A percentile compares a stretch with the other conserved stretches of the same genome.
phyloP scores from a whole-genome alignment of 768 basidiomycete genomes.

The Pilatotrama ljubarskyi region DNA sequence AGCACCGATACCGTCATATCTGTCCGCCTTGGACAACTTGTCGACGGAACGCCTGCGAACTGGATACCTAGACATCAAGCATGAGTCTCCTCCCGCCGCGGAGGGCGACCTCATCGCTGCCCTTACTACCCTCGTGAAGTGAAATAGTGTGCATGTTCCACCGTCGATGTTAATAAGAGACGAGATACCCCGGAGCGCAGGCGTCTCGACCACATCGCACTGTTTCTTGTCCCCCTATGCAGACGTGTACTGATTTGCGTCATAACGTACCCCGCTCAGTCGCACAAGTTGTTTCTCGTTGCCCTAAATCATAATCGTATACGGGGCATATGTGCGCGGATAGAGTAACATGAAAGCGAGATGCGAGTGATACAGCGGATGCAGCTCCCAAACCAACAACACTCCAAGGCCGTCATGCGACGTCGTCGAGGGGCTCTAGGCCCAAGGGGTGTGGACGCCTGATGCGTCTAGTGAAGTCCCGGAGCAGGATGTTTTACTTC shows the following conservation, averaged over 20 bases:
- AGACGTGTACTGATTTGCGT: no score
- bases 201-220: no score
- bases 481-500: conserved; percentile 31
- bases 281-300: not conserved
- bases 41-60: conserved; percentile 70
- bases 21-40: conserved; percentile 64
- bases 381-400: conserved; percentile 22
- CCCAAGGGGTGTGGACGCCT: conserved; percentile 18
- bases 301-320: conserved; percentile 23
- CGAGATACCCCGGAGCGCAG: conserved; percentile 11
- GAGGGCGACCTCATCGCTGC: conserved; percentile 25
- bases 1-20: conserved; percentile 47
- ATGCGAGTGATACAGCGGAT: conserved; percentile 26
- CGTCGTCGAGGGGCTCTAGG: conserved; percentile 13
- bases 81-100: conserved; percentile 27
- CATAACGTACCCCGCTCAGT: not conserved
- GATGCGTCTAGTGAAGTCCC: conserved; percentile 20
- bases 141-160: not conserved
- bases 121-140: conserved; percentile 26
- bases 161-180: not conserved
- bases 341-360: conserved; percentile 24
- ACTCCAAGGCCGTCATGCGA: conserved; percentile 14
- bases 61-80: conserved; percentile 45
- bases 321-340: conserved; percentile 22
- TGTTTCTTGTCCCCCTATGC: no score